Conservation (phyloP, 306 rosid genomes). For the Dalbergia cultrata region DNA sequence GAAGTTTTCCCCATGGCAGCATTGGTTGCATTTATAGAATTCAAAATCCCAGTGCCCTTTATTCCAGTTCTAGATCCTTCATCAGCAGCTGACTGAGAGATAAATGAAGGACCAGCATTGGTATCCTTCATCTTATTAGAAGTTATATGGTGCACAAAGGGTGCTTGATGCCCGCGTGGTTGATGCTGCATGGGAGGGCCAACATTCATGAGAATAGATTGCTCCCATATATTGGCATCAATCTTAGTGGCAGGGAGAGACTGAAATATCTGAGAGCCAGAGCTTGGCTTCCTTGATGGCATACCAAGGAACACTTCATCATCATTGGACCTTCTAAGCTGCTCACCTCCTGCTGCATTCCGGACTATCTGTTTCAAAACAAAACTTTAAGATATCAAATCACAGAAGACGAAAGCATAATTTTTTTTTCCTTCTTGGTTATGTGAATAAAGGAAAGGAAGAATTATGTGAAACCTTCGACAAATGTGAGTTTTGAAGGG, state of each 20-base stretch:
- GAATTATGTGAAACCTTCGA: conserved; percentile 65
- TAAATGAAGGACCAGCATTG: conserved; percentile 74
- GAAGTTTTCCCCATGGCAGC: conserved; percentile 65
- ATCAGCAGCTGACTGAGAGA: conserved; percentile 93
- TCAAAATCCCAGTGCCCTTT: conserved; percentile 84
- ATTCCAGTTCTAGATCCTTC: conserved; percentile 99
- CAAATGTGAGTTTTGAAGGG: conserved; percentile 60
- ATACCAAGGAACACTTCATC: conserved; percentile 68
- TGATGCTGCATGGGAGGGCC: conserved; percentile 75
- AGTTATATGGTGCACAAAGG: conserved; percentile 69
- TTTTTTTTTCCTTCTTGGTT: neutral
- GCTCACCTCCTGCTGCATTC: conserved; percentile 75
- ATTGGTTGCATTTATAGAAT: conserved; percentile 61
- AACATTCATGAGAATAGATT: conserved; percentile 68
- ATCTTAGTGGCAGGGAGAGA: conserved; percentile 65
- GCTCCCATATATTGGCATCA: conserved; percentile 71
- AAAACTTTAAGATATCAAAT: conserved; percentile 16
- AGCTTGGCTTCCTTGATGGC: conserved; percentile 72
- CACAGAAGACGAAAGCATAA: conserved; percentile 23
- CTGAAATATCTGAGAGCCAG: conserved; percentile 69
- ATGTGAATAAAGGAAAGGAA: conserved; percentile 17
- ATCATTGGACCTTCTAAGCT: conserved; percentile 73
- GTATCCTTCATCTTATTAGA: conserved; percentile 74
- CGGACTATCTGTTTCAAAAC: conserved; percentile 63
- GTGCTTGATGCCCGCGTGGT: conserved; percentile 66